Evolutionary conservation across 257 asterid species (phyloP).

Genomic region (Echites panduratus): DNA sequence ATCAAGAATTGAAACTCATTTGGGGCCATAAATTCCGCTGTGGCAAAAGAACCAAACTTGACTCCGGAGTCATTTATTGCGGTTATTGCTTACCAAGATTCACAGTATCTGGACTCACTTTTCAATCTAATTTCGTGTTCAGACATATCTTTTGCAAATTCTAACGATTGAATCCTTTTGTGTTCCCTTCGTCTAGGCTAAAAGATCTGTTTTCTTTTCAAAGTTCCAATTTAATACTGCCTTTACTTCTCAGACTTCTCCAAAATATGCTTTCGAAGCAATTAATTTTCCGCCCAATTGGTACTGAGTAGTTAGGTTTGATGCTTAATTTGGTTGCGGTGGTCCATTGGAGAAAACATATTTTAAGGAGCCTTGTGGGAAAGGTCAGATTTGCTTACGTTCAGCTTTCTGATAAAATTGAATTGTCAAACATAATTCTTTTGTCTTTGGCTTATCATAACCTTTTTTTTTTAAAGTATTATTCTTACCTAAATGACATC

Average conservation of each 20-base stretch:
- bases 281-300: not conserved
- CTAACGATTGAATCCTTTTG: not conserved
- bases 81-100: not conserved
- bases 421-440: not conserved
- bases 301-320: not conserved
- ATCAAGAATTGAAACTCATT: not conserved
- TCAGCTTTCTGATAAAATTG: slow-evolving; percentile 3
- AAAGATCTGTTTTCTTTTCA: not conserved
- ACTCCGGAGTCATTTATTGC: not conserved
- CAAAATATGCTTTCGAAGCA: not conserved
- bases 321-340: not conserved
- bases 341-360: not conserved
- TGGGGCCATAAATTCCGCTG: not conserved
- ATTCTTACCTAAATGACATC: not conserved
- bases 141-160: not conserved
- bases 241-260: not conserved
- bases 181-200: not conserved
- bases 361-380: not conserved
- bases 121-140: not conserved
- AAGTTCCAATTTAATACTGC: not conserved
- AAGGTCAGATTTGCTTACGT: slow-evolving; percentile 21
- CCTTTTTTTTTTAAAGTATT: not conserved
- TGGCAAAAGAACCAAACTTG: not conserved
- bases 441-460: not conserved
- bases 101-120: not conserved